These are phyloP conservation scores for Tetrahymena thermophila DNA, from an alignment of 73 alveolate genomes.

Conservation along the genomic window DNA sequence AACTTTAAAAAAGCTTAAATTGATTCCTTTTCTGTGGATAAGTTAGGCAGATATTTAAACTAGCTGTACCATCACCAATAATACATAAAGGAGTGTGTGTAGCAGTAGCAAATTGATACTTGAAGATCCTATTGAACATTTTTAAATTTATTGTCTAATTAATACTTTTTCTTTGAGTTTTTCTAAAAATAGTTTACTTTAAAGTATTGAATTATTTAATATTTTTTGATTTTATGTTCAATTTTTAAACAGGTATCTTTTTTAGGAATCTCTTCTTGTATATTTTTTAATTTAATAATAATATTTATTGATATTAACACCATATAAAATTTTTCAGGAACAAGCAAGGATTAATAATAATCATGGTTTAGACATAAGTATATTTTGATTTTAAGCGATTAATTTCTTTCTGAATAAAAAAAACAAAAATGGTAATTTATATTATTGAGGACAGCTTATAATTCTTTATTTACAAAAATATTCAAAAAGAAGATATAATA, in stretches of 20 bases:
- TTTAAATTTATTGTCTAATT: no score
- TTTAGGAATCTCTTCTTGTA: neutral
- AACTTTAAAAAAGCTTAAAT: constrained; percentile 46
- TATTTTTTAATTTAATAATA: neutral
- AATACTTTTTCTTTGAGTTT: neutral
- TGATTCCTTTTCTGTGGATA: constrained; percentile 40
- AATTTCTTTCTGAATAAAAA: neutral
- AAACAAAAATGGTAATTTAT: neutral
- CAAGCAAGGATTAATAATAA: neutral
- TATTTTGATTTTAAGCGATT: neutral
- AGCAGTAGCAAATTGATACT: constrained; percentile 1
- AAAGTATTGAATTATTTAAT: neutral
- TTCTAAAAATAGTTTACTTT: neutral
- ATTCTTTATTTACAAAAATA: neutral
- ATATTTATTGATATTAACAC: neutral
- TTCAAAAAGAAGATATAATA: neutral
- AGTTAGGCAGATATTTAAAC: constrained; percentile 59
- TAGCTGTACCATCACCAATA: constrained; percentile 82
- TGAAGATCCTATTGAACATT: neutral
- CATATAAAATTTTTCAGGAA: neutral
- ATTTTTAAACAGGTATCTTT: neutral
- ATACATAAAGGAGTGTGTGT: constrained; percentile 44
- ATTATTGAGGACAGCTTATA: neutral
- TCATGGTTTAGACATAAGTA: neutral
- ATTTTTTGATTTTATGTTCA: neutral